Evolutionary conservation across 2,329 filamentous ascomycete species (phyloP).

Genomic region (Apiospora saccharicola): DNA sequence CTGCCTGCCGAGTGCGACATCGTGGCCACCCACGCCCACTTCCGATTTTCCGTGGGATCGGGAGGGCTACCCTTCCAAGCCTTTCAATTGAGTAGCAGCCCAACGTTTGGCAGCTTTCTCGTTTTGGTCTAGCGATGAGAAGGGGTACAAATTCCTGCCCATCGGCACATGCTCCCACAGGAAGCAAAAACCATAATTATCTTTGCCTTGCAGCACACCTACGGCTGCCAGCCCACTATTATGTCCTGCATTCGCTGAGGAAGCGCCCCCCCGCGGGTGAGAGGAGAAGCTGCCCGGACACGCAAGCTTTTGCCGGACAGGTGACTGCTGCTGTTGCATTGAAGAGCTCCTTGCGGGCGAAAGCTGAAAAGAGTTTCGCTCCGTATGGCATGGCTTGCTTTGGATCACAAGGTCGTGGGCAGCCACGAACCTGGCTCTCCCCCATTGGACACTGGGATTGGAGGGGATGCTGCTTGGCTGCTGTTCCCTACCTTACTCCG

Average conservation of each 20-base stretch:
- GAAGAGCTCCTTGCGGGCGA: background rate
- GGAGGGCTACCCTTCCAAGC: background rate
- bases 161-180: slow-evolving; percentile 8
- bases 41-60: background rate
- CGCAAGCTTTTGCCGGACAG: slow-evolving; percentile 6
- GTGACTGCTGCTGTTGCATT: slow-evolving; percentile 16
- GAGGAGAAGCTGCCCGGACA: background rate
- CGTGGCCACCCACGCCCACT: background rate
- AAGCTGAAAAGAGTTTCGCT: slow-evolving; percentile 7
- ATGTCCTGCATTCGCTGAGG: background rate
- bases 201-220: slow-evolving; percentile 2
- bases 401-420: slow-evolving; percentile 9
- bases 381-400: slow-evolving; percentile 5
- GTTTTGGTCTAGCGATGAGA: background rate
- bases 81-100: background rate
- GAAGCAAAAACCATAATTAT: slow-evolving; percentile 11
- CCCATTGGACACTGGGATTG: background rate
- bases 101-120: background rate
- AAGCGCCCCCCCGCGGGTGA: background rate
- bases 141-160: slow-evolving; percentile 1
- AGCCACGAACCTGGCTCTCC: slow-evolving; percentile 7
- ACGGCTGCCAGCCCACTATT: background rate
- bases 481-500: background rate
- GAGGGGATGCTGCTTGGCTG: slow-evolving; percentile 1
- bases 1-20: slow-evolving; percentile 3